Conservation (phyloP, 2,329 filamentous ascomycete genomes). For the Monilinia laxa region DNA sequence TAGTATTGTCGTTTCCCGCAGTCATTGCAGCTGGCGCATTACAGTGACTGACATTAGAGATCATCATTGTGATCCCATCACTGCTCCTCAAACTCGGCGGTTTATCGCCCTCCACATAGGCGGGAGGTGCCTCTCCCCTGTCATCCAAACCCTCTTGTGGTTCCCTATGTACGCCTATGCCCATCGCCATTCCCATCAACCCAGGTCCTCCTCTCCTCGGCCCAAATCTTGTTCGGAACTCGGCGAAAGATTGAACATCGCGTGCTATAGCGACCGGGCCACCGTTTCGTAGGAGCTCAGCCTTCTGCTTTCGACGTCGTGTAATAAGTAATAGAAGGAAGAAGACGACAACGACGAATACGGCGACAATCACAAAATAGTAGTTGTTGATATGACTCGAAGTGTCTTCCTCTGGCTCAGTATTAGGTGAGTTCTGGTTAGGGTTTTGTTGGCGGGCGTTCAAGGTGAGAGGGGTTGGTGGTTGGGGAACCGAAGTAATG, state of each 20-base stretch:
- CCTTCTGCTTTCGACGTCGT: slow-evolving; percentile 40
- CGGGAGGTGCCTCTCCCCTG: slow-evolving; percentile 63
- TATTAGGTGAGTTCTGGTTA: slow-evolving; percentile 10
- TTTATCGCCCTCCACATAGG: slow-evolving; percentile 48
- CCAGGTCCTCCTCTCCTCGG: slow-evolving; percentile 24
- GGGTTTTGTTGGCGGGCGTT: slow-evolving; percentile 12
- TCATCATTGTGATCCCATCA: slow-evolving; percentile 12
- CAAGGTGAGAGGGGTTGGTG: slow-evolving; percentile 16
- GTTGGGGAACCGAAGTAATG: slow-evolving; percentile 23
- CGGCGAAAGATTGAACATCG: slow-evolving; percentile 34
- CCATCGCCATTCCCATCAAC: slow-evolving; percentile 20
- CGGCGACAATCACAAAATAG: slow-evolving; percentile 50
- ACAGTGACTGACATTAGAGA: neutral
- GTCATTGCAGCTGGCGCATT: neutral
- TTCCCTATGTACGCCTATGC: slow-evolving; percentile 7
- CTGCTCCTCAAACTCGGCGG: slow-evolving; percentile 34
- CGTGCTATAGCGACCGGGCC: slow-evolving; percentile 40
- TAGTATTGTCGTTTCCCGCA: neutral
- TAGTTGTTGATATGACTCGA: slow-evolving; percentile 55
- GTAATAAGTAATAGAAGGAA: slow-evolving; percentile 47
- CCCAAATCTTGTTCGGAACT: slow-evolving; percentile 25
- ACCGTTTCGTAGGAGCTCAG: slow-evolving; percentile 24
- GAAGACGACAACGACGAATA: slow-evolving; percentile 46
- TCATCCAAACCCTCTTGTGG: slow-evolving; percentile 61
- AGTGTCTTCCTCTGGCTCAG: slow-evolving; percentile 22